Percentiles rank a stretch among this genome's conserved stretches.
phyloP scores from a whole-genome alignment of 768 basidiomycete genomes.

The Mycena pura region DNA sequence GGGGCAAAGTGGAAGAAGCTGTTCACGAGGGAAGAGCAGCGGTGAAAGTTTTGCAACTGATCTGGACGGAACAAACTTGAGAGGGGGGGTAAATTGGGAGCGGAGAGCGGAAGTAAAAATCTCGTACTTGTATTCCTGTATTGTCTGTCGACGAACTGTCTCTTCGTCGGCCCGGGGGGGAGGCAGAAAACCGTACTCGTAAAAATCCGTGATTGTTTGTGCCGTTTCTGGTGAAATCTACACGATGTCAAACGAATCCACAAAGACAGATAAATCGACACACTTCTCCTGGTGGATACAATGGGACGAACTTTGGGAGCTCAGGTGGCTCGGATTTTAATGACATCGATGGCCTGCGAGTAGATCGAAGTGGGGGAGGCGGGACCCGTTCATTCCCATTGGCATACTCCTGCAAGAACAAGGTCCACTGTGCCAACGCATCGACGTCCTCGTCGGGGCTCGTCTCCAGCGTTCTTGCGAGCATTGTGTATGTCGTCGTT shows the following conservation, averaged over 20 bases:
- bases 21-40: slow-evolving; percentile 10
- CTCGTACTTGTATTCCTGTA: slow-evolving; percentile 21
- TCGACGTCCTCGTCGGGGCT: not conserved
- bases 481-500: too few relatives aligned
- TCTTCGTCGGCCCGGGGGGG: slow-evolving; percentile 22
- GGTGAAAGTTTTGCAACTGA: slow-evolving; percentile 15
- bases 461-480: too few relatives aligned
- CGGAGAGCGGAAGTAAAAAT: not conserved
- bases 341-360: not conserved
- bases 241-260: not conserved
- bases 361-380: slow-evolving; percentile 1
- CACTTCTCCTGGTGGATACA: slow-evolving; percentile 16
- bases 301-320: not conserved
- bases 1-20: slow-evolving; percentile 9
- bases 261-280: not conserved
- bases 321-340: not conserved
- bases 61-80: slow-evolving; percentile 16
- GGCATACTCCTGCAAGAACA: slow-evolving; percentile 1
- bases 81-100: not conserved
- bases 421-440: not conserved
- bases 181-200: slow-evolving; percentile 18
- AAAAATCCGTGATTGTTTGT: slow-evolving; percentile 15
- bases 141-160: not conserved
- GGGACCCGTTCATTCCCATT: not conserved
- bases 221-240: slow-evolving; percentile 13